phyloP scores from a whole-genome alignment of 2,329 filamentous ascomycete species.

The Fusarium pilosicola region DNA sequence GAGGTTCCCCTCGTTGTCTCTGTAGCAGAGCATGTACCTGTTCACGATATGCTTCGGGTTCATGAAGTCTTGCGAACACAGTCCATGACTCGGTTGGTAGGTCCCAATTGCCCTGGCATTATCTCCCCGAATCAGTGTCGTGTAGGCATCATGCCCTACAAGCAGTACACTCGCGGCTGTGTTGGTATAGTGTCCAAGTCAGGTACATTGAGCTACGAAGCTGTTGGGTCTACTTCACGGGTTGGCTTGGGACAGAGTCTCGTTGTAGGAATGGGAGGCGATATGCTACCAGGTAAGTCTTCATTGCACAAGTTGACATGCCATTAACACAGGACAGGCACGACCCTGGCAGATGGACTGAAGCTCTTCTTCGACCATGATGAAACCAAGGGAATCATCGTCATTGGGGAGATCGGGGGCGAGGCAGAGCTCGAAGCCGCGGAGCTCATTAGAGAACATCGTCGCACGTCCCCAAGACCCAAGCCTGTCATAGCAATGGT shows the following conservation, averaged over 20 bases:
- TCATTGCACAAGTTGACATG: accelerated
- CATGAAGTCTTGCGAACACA: conserved; percentile 78
- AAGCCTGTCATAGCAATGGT: conserved; percentile 74
- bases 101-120: conserved; percentile 84
- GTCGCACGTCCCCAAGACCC: conserved; percentile 60
- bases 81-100: conserved; percentile 76
- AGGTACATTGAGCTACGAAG: conserved; percentile 82
- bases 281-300: conserved; percentile 70
- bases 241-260: conserved; percentile 81
- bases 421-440: conserved; percentile 76
- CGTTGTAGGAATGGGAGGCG: conserved; percentile 81
- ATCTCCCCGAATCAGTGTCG: conserved; percentile 77
- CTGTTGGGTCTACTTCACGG: conserved; percentile 77
- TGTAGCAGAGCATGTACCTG: conserved; percentile 81
- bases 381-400: conserved; percentile 75
- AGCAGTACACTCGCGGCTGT: conserved; percentile 63
- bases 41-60: conserved; percentile 78
- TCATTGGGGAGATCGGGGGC: conserved; percentile 79
- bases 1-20: conserved; percentile 82
- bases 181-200: conserved; percentile 84
- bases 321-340: conserved; percentile 45
- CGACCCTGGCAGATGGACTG: conserved; percentile 77
- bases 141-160: conserved; percentile 55
- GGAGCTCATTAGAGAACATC: conserved; percentile 75
- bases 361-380: conserved; percentile 73